Base-by-base conservation (phyloP, 2,329 filamentous ascomycete species). In the Penicillium sp. region DNA sequence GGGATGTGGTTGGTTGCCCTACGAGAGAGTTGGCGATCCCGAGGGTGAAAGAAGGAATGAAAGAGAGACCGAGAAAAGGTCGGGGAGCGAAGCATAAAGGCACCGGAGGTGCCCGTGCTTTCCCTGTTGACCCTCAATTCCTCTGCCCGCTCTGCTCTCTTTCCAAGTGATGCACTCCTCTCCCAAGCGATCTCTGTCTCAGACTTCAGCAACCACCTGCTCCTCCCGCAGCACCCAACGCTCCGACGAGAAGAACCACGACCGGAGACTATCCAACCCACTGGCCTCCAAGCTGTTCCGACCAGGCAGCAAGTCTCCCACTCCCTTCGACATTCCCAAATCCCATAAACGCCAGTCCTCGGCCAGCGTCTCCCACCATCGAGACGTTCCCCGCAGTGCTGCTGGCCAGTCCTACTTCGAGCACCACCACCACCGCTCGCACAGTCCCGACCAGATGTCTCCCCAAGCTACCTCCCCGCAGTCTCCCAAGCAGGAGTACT, bases 1-100 rank as follows among this genome's bases (percentile, higher is more conserved):
- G 43, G 53, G 24, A 19, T 60, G 22, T 68, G 60, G 58, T 66
- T 68, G 65, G 66, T 61, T 65, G 66, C 66, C 65, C 63, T 68
- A 68, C 50, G 50, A 55, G 50, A 55, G 57, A 46, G 40, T 33
- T 39, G 52, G 53, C 24, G 53, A 59, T 60, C 56, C 56, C 18
- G 10, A 6, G 22, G n/a, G 46, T 18, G 27, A 22, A 33, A 50
- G 19, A 14, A 1, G 43, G 22, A 33, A 33, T 33, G 43, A 31
- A 50, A 46, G 43, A 27, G 22, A 39, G 41, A 40, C 19, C 24
- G 19, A 49, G n/a, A 31, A 53, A 49, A 50, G 43, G 41, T 53
- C 49, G 36, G 24, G 35, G 41, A 49, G 36, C 7, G 39, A n/a
- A 16, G 18, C 18, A 16, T 41, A 19, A n/a, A 19, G 18, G 18